A percentile compares a stretch with the other conserved stretches of the same genome.
Evolutionary conservation across 768 basidiomycete genomes (phyloP).

Genomic region (Flagelloscypha sp.): DNA sequence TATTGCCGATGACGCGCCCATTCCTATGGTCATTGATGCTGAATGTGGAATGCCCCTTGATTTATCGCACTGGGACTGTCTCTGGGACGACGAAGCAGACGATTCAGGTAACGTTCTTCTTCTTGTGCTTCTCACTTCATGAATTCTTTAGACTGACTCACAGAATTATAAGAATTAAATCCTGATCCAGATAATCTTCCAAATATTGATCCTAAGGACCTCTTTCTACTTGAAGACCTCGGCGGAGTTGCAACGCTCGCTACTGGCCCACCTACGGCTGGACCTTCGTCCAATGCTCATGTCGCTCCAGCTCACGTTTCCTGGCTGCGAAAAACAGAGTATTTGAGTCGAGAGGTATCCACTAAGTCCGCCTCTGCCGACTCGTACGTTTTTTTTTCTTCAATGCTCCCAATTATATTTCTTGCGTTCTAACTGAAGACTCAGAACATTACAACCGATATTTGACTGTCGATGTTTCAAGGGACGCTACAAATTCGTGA

Average conservation of each 20-base stretch:
- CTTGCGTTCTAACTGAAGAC: constrained; percentile 2
- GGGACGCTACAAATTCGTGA: constrained; percentile 65
- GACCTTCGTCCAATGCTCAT: no score
- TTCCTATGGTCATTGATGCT: constrained; percentile 95
- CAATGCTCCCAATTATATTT: not conserved
- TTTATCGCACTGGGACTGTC: constrained; percentile 68
- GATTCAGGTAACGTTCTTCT: constrained; percentile 43
- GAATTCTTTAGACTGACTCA: constrained; percentile 12
- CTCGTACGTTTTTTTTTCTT: constrained; percentile 33
- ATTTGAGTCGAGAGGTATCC: constrained; percentile 57
- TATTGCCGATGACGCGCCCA: constrained; percentile 68
- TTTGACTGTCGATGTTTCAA: constrained; percentile 63
- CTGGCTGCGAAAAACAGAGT: constrained; percentile 91
- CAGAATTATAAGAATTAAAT: constrained; percentile 48
- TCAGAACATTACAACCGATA: constrained; percentile 37
- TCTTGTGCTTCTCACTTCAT: constrained; percentile 2
- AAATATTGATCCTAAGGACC: constrained; percentile 64
- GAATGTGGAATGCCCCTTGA: constrained; percentile 97
- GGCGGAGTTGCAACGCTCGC: constrained; percentile 27
- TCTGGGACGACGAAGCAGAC: constrained; percentile 77
- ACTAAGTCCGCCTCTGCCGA: constrained; percentile 39
- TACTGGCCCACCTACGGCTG: constrained; percentile 36
- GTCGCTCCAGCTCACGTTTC: constrained; percentile 74
- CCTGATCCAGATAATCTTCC: constrained; percentile 55
- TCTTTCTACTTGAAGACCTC: constrained; percentile 66